Evolutionary conservation across 2,329 filamentous ascomycete genomes (phyloP).

Genomic region (Rhinocladiella mackenziei): DNA sequence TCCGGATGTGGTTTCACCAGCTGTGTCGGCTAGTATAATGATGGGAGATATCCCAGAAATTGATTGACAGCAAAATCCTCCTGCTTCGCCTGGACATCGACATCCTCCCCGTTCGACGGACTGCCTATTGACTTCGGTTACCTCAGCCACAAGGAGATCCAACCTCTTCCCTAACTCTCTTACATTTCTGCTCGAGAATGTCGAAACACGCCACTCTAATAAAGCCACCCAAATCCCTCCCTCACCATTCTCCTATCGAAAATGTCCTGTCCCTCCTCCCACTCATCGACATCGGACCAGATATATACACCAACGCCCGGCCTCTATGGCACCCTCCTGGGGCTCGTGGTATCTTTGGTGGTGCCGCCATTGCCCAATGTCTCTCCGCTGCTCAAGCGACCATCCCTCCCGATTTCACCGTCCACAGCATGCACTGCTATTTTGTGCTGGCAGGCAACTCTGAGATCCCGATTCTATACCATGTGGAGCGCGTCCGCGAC

Average conservation of each 20-base stretch:
- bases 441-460: conserved; percentile 88
- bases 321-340: conserved; percentile 88
- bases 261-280: conserved; percentile 83
- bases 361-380: conserved; percentile 87
- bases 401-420: conserved; percentile 70
- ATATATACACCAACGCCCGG: conserved; percentile 85
- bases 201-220: conserved; percentile 56
- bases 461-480: conserved; percentile 83
- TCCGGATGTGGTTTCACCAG: neutral
- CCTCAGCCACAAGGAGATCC: neutral
- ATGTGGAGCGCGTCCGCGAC: conserved; percentile 89
- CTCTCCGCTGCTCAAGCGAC: conserved; percentile 85
- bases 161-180: too few species aligned
- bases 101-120: neutral
- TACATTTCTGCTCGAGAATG: too few species aligned
- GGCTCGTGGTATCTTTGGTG: conserved; percentile 89
- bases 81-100: neutral
- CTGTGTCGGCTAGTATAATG: neutral
- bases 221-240: conserved; percentile 67
- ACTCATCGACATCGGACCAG: conserved; percentile 62
- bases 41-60: neutral
- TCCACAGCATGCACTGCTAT: conserved; percentile 99
- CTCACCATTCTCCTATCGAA: conserved; percentile 74
- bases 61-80: neutral
- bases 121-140: neutral